These are phyloP conservation scores for Chlamydomonas sp. DNA, from an alignment of 139 green algal genomes.

Conservation along the genomic window DNA sequence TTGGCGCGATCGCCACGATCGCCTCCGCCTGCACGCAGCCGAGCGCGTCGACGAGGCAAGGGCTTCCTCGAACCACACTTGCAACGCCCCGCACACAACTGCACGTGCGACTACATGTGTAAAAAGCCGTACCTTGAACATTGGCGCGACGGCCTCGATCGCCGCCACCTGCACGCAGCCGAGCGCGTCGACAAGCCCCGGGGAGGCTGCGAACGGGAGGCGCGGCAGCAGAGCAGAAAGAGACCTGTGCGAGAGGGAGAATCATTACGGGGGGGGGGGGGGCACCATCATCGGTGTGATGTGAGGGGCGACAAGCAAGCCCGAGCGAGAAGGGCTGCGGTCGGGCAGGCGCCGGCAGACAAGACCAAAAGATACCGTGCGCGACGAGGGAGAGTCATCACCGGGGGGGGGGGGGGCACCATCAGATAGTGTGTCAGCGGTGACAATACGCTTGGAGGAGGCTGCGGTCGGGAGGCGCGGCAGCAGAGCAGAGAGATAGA, in stretches of 20 bases:
- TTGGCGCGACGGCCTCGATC: slow-evolving; percentile 53
- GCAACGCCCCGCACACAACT: no score
- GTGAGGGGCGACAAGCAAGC: not conserved
- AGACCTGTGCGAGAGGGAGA: slow-evolving; percentile 31
- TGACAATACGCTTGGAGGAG: slow-evolving; percentile 27
- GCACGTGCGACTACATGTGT: no score
- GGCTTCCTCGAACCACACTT: no score
- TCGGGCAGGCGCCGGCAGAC: no score
- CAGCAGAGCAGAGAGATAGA: no score
- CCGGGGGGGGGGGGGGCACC: no score
- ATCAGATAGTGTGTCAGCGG: no score
- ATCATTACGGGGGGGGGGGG: not conserved
- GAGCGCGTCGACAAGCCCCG: slow-evolving; percentile 36
- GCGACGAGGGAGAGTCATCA: no score
- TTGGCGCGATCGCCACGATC: not conserved
- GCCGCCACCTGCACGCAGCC: slow-evolving; percentile 22
- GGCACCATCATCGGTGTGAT: not conserved
- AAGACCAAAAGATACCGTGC: no score
- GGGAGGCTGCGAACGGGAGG: slow-evolving; percentile 22
- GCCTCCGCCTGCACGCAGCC: not conserved
- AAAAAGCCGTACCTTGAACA: no score
- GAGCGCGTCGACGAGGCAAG: no score
- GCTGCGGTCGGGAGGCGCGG: slow-evolving; percentile 22
- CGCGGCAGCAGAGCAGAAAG: slow-evolving; percentile 6
- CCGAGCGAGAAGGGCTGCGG: no score